Evolutionary conservation across 805 yeast genomes (phyloP).

Genomic region (Isabelozyma pseudorhagii): DNA sequence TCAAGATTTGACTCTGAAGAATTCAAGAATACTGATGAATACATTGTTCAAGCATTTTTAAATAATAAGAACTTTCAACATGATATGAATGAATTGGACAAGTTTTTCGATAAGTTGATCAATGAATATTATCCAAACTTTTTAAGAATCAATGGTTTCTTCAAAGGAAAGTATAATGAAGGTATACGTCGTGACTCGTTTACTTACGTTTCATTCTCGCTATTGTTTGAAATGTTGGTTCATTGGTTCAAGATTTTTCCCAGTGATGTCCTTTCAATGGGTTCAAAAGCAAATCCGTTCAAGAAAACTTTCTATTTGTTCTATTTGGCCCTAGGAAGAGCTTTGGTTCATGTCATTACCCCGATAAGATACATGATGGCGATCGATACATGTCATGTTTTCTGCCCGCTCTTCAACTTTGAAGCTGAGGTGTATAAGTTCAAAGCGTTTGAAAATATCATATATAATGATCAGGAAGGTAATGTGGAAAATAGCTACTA

Average conservation of each 20-base stretch:
- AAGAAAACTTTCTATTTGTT: slow-evolving; percentile 33
- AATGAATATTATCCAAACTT: slow-evolving; percentile 24
- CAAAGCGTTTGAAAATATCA: slow-evolving; percentile 1
- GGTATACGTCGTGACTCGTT: neutral
- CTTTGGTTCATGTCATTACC: slow-evolving; percentile 28
- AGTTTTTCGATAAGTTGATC: slow-evolving; percentile 23
- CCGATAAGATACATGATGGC: slow-evolving; percentile 32
- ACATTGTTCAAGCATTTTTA: neutral
- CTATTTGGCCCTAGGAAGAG: slow-evolving; percentile 32
- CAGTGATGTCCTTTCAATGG: slow-evolving; percentile 26
- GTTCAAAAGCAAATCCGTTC: slow-evolving; percentile 22
- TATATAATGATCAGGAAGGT: neutral
- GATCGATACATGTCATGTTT: slow-evolving; percentile 31
- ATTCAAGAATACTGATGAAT: neutral
- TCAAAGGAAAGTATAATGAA: slow-evolving; percentile 12
- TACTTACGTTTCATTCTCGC: slow-evolving; percentile 23
- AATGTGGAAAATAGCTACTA: slow-evolving; percentile 6
- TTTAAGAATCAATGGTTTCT: slow-evolving; percentile 20
- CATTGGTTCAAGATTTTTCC: slow-evolving; percentile 36
- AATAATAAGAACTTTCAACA: neutral
- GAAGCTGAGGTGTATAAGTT: slow-evolving; percentile 16
- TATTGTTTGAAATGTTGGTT: slow-evolving; percentile 30
- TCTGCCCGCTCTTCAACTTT: slow-evolving; percentile 30
- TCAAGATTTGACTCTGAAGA: neutral
- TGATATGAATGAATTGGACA: slow-evolving; percentile 20